Percentiles rank a stretch among this genome's conserved stretches.
phyloP scores from a whole-genome alignment of 139 green algal genomes.

The Closterium sp. region DNA sequence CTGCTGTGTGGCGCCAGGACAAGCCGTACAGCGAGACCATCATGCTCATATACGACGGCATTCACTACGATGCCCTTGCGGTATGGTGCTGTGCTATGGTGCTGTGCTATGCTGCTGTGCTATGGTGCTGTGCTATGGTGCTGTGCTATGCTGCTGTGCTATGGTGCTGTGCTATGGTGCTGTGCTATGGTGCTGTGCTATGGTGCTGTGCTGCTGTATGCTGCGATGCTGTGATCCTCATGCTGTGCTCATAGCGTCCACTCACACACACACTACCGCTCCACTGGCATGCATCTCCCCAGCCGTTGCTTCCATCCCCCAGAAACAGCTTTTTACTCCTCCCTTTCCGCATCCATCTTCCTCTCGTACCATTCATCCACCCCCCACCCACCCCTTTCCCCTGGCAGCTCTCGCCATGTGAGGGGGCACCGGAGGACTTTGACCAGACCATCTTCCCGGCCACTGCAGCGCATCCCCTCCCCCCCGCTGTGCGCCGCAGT shows the following conservation, averaged over 20 bases:
- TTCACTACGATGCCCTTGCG: conserved; percentile 81
- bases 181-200: conserved; percentile 14
- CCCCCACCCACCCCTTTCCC: not conserved
- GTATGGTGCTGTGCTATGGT: conserved; percentile 14
- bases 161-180: not conserved
- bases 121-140: too few relatives aligned
- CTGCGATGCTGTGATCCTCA: too few relatives aligned
- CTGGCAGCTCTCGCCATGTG: conserved; percentile 39
- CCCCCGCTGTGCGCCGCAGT: not conserved
- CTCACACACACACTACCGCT: too few relatives aligned
- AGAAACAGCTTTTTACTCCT: too few relatives aligned
- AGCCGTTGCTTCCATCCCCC: not conserved
- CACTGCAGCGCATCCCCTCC: not conserved
- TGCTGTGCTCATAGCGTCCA: too few relatives aligned
- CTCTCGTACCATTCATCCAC: not conserved
- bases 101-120: too few relatives aligned
- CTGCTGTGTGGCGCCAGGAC: conserved; percentile 35
- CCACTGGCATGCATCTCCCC: too few relatives aligned
- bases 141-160: too few relatives aligned
- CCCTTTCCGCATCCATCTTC: too few relatives aligned
- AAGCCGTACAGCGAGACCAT: conserved; percentile 59
- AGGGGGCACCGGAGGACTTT: conserved; percentile 75
- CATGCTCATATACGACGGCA: conserved; percentile 70
- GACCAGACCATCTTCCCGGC: conserved; percentile 70
- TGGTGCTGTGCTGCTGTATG: too few relatives aligned